These are phyloP conservation scores for Atractiella rhizophila DNA, from an alignment of 768 basidiomycete genomes.

Conservation along the genomic window DNA sequence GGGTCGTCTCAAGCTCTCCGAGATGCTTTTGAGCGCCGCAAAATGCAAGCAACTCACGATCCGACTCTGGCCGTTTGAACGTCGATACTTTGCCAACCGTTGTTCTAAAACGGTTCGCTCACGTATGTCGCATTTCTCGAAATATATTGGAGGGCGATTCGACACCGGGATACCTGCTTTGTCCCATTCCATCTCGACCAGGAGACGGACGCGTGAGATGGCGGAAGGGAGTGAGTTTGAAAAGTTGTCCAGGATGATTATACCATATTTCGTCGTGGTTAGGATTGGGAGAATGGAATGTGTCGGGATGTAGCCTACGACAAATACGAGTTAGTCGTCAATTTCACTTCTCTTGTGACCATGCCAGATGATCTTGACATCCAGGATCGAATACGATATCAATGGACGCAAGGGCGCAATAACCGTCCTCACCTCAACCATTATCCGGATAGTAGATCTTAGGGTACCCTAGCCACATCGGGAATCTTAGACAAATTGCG, in stretches of 20 bases:
- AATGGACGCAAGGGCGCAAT: too few species aligned
- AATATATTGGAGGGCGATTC: slow-evolving; percentile 2
- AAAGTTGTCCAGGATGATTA: not conserved
- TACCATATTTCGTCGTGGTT: too few species aligned
- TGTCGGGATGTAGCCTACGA: too few species aligned
- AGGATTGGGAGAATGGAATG: too few species aligned
- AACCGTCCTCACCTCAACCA: too few species aligned
- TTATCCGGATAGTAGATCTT: too few species aligned
- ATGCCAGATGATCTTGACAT: too few species aligned
- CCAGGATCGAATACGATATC: too few species aligned
- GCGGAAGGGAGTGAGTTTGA: not conserved
- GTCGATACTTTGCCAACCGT: not conserved
- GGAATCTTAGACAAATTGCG: too few species aligned
- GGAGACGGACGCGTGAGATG: slow-evolving; percentile 1
- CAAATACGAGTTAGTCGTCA: too few species aligned
- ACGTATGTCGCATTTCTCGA: not conserved
- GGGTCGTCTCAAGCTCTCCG: not conserved
- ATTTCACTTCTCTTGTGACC: too few species aligned
- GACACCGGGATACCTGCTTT: not conserved
- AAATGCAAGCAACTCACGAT: slow-evolving; percentile 1
- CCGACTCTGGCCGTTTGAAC: not conserved
- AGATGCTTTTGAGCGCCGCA: slow-evolving; percentile 1
- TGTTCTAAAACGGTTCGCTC: not conserved
- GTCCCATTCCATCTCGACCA: not conserved
- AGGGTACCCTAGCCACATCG: too few species aligned